Evolutionary conservation across 805 yeast genomes (phyloP), one percentile per base, ranked within the genome.

Genomic region (Nakazawaea populi): DNA sequence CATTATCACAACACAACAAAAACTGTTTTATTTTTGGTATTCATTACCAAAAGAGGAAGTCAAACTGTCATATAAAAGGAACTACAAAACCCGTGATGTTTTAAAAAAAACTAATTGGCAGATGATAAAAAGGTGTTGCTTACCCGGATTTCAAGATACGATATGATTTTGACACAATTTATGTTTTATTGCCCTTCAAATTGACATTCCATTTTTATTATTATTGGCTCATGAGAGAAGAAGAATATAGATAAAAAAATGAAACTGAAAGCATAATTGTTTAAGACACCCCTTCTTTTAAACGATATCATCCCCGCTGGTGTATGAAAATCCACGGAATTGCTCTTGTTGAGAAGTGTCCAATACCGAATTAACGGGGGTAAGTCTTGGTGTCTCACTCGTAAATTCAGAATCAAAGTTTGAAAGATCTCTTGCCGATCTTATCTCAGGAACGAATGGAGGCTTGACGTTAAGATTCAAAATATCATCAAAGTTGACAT

Each of bases 321-420:
- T 81, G 67, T 90, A 92, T 1, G 97, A 89, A 71, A 94, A 94
- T 4, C 99, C 99, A 60, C 98, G 82, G 79, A 94, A 94, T 71
- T 89, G 95, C 61, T 94, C 97, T 74, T 94, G 99, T 82, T 87
- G 85, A 30, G 84, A 80, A 1, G 94, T 81, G 11, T 94, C 85
- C 61, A 94, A 74, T 6, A 87, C 83, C 32, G 96, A 85, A 54
- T 89, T 92, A 46, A 94, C 91, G 2, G 99, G 99, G 1, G 99
- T 94, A 67, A 92, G 76, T 47, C 96, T 85, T 36, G 98, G 97
- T 36, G 94, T 86, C 62, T 94, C 97, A 0, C 90, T 81, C 0
- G 99, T 94, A 64, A 94, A 94, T 65, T 90, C 97, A 60, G 85
- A 87, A 69, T 94, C 99, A 64, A 94, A 94, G 71, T 89, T 89